Conservation (phyloP, 192 early-diverging fungal species). For the Podochytrium sp. region DNA sequence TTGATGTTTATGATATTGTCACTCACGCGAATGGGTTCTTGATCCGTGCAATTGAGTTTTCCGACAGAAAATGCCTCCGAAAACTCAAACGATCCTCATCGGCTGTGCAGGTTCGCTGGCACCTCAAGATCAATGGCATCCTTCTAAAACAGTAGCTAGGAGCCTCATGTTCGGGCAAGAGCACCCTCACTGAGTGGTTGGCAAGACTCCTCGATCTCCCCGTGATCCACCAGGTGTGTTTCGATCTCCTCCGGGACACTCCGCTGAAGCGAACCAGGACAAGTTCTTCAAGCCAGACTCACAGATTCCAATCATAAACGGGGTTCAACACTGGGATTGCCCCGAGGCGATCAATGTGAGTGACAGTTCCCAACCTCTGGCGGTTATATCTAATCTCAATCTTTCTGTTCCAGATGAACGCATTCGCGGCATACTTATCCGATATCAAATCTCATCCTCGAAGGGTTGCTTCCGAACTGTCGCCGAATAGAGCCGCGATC, state of each 20-base stretch:
- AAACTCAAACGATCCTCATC: conserved; percentile 8
- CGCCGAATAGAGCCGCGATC: conserved; percentile 15
- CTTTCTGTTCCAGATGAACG: conserved; percentile 9
- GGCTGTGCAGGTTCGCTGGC: background rate
- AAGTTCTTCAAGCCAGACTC: conserved; percentile 33
- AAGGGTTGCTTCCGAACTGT: background rate
- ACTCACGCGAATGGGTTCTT: too few species aligned
- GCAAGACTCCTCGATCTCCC: conserved; percentile 18
- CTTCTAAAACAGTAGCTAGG: background rate
- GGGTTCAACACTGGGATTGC: conserved; percentile 32
- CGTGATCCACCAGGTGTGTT: conserved; percentile 36
- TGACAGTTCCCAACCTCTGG: background rate
- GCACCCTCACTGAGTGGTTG: conserved; percentile 36
- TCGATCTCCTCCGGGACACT: too few species aligned
- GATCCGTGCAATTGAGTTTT: too few species aligned
- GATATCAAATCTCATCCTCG: background rate
- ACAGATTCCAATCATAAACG: conserved; percentile 24
- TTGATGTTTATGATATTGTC: too few species aligned
- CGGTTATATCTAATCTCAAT: too few species aligned
- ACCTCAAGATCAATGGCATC: background rate
- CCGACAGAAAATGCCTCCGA: too few species aligned
- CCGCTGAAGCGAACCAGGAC: too few species aligned
- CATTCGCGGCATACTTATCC: background rate
- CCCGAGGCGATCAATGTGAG: conserved; percentile 32
- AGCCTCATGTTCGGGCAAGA: conserved; percentile 33